These are phyloP conservation scores for Phaeomoniella chlamydospora DNA, from an alignment of 2,329 filamentous ascomycete genomes.

Conservation along the genomic window DNA sequence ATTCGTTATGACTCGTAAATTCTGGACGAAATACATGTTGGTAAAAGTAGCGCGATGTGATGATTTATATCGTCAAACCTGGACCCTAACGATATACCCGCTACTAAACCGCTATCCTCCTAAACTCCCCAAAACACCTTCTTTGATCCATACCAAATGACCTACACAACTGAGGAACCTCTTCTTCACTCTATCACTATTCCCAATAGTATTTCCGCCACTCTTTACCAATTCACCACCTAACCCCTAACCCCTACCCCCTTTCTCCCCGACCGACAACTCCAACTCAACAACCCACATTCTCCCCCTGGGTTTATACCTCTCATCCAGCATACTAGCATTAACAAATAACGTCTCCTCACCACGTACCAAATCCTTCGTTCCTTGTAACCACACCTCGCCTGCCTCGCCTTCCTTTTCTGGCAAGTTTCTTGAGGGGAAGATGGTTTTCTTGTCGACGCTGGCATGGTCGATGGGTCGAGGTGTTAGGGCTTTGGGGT, in stretches of 20 bases:
- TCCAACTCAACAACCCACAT: constrained; percentile 44
- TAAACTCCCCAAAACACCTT: too few relatives aligned
- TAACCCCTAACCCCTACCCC: neutral
- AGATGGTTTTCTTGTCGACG: constrained; percentile 1
- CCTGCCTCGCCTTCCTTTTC: neutral
- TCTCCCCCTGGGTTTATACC: constrained; percentile 33
- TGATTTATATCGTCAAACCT: too few relatives aligned
- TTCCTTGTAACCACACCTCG: constrained; percentile 14
- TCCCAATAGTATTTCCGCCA: too few relatives aligned
- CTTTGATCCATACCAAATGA: too few relatives aligned
- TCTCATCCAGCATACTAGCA: constrained; percentile 38
- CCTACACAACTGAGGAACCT: too few relatives aligned
- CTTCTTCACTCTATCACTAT: too few relatives aligned
- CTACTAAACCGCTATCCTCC: too few relatives aligned
- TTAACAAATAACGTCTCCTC: constrained; percentile 44
- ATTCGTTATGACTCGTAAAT: too few relatives aligned
- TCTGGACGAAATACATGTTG: too few relatives aligned
- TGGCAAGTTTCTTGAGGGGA: neutral
- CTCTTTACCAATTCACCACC: too few relatives aligned
- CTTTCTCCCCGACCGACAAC: constrained; percentile 13
- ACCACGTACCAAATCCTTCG: constrained; percentile 24
- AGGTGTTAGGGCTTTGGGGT: neutral
- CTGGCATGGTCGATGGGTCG: constrained; percentile 4
- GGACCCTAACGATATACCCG: too few relatives aligned
- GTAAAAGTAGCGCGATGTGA: too few relatives aligned